Base-by-base conservation (phyloP, 2,329 filamentous ascomycete species). In the Dichotomopilus funicola region DNA sequence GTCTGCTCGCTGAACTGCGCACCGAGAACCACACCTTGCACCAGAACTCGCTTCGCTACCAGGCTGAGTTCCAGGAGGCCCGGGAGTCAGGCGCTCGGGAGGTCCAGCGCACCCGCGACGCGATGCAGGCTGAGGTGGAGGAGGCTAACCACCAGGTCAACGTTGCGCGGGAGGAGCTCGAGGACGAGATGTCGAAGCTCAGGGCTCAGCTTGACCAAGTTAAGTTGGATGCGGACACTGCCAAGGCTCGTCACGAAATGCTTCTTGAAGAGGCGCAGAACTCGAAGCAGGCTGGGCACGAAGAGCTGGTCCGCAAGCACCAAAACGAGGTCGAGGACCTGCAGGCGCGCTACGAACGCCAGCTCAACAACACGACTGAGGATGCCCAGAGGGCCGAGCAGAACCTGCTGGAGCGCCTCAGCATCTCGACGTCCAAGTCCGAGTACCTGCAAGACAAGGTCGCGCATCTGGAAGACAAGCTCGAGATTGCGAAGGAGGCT, bases 391-490 rank as follows among this genome's bases (percentile, higher is more conserved):
- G 88, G 49, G 78, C 84, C 2, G 91, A 96, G 70, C 80, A 86
- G 59, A 87, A 91, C 68, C 81, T 95, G 44, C 80, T 87, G 48
- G 90, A 96, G 66, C 85, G 88, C 33, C 80, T 97, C 54, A 85
- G 82, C 61, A 79, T 97, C 55, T 89, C 90, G 0, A 83, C 91
- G 7, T 89, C 90, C 55, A 95, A 92, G 77, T 83, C 87, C 4
- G 84, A 91, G 63, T 88, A 95, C 68, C 81, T 95, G 27, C 87
- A 95, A 68, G 91, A 96, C 64, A 89, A 89, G 64, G 82, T 96
- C 33, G 73, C 80, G 4, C 88, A 95, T 64, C 78, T 97, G 1
- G 90, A 96, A 69, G 91, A 96, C 70, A 92, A 91, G 70, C 80
- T 99, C 12, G 87, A 95, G 64, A 88, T 97, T 63, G 87, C 92